Percentiles rank a stretch among this genome's conserved stretches.
Evolutionary conservation across 2,329 filamentous ascomycete species (phyloP).

Genomic region (Apiospora saccharicola): DNA sequence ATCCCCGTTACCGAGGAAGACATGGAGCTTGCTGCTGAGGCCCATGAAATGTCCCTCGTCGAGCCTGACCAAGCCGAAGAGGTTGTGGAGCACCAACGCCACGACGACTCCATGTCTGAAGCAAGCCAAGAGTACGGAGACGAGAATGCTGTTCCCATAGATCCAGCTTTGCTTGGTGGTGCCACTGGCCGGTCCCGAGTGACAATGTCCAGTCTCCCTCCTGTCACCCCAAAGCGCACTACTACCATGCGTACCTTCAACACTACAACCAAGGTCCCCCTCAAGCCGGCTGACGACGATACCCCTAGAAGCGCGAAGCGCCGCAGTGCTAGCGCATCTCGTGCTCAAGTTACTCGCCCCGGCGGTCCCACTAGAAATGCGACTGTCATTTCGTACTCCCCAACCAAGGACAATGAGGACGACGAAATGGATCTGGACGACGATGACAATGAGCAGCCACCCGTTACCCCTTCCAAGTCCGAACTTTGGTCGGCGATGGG

Average conservation of each 20-base stretch:
- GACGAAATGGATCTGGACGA: conserved; percentile 33
- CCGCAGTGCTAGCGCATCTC: conserved; percentile 59
- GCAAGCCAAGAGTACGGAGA: conserved; percentile 72
- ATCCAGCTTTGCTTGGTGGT: conserved; percentile 52
- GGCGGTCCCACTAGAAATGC: conserved; percentile 54
- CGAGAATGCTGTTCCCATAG: conserved; percentile 67
- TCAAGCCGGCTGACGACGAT: conserved; percentile 72
- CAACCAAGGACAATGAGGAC: conserved; percentile 51
- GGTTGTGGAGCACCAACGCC: conserved; percentile 40
- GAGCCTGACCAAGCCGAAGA: conserved; percentile 52
- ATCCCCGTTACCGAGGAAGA: conserved; percentile 62
- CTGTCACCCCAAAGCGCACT: conserved; percentile 63
- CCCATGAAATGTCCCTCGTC: conserved; percentile 66
- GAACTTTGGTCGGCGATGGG: conserved; percentile 62
- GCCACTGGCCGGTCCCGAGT: conserved; percentile 30
- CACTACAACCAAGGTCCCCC: conserved; percentile 79
- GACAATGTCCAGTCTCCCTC: conserved; percentile 43
- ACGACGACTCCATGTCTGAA: conserved; percentile 63
- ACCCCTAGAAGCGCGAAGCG: conserved; percentile 56
- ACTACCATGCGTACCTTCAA: conserved; percentile 64
- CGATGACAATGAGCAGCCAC: conserved; percentile 36
- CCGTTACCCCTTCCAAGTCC: conserved; percentile 55
- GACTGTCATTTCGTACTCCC: conserved; percentile 63
- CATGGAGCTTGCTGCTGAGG: conserved; percentile 63
- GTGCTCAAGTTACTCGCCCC: conserved; percentile 53